Percentiles rank a stretch among this genome's conserved stretches.
Evolutionary conservation across 1,139 yeast genomes (phyloP).

Genomic region (Pichia sp.): DNA sequence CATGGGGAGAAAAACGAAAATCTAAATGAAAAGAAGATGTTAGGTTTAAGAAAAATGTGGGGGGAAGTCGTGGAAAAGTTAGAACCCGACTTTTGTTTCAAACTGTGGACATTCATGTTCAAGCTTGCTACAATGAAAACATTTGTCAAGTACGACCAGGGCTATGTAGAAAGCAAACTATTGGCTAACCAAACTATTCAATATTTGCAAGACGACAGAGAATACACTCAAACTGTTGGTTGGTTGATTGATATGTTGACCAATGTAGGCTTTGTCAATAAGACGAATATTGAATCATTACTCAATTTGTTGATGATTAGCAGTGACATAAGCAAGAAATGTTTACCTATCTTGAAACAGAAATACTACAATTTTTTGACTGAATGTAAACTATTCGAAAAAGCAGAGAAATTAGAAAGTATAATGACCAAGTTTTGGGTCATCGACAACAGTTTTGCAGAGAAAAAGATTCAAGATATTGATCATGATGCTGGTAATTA

Average conservation of each 20-base stretch:
- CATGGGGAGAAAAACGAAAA: slow-evolving; percentile 19
- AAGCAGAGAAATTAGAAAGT: slow-evolving; percentile 7
- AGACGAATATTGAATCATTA: not conserved
- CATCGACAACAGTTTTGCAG: slow-evolving; percentile 8
- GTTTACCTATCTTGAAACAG: slow-evolving; percentile 7
- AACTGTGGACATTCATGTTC: slow-evolving; percentile 19
- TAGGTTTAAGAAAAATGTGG: slow-evolving; percentile 31
- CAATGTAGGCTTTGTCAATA: slow-evolving; percentile 9
- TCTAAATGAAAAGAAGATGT: slow-evolving; percentile 24
- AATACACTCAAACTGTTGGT: slow-evolving; percentile 10
- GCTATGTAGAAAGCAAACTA: slow-evolving; percentile 4
- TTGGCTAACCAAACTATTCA: slow-evolving; percentile 2
- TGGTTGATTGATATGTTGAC: slow-evolving; percentile 17
- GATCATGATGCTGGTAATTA: slow-evolving; percentile 4
- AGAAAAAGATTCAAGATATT: slow-evolving; percentile 5
- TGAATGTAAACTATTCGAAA: slow-evolving; percentile 6
- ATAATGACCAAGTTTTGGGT: slow-evolving; percentile 23
- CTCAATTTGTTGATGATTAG: slow-evolving; percentile 5
- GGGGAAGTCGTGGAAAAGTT: slow-evolving; percentile 31
- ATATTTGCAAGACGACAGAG: slow-evolving; percentile 10
- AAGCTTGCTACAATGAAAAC: slow-evolving; percentile 13
- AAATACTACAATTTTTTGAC: not conserved
- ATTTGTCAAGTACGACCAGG: slow-evolving; percentile 8
- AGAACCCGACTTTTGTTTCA: slow-evolving; percentile 21
- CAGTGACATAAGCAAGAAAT: slow-evolving; percentile 10